These are phyloP conservation scores for Ottelia alismoides DNA, from an alignment of 106 monocot genomes.

Conservation along the genomic window DNA sequence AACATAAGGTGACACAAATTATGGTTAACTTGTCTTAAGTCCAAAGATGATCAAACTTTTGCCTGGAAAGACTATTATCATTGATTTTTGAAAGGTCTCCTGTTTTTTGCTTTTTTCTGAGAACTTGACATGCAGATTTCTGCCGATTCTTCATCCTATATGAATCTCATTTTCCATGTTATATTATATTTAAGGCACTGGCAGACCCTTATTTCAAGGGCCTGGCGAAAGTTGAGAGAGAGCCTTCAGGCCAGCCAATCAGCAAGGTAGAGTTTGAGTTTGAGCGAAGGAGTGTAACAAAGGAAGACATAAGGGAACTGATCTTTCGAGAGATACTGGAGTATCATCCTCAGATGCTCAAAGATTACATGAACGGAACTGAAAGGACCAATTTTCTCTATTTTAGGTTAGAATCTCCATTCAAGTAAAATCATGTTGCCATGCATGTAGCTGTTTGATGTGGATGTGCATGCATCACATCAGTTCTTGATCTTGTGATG, in stretches of 20 bases:
- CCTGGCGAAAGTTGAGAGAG: slow-evolving; percentile 66
- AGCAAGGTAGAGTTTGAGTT: slow-evolving; percentile 90
- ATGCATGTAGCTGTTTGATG: too few species aligned
- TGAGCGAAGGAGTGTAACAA: slow-evolving; percentile 61
- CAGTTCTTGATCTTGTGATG: not conserved
- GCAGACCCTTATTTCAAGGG: slow-evolving; percentile 77
- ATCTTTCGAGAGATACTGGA: slow-evolving; percentile 81
- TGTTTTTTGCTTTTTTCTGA: too few species aligned
- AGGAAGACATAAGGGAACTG: slow-evolving; percentile 71
- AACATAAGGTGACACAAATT: too few species aligned
- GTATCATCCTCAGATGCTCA: slow-evolving; percentile 77
- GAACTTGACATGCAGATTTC: too few species aligned
- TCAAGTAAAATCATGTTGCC: too few species aligned
- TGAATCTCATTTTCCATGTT: too few species aligned
- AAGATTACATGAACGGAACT: slow-evolving; percentile 63
- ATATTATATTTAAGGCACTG: slow-evolving; percentile 36
- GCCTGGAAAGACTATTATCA: too few species aligned
- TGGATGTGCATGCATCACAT: not conserved
- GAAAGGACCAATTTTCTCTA: slow-evolving; percentile 67
- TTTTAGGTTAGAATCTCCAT: slow-evolving; percentile 34
- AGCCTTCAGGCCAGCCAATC: slow-evolving; percentile 79
- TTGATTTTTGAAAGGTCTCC: too few species aligned
- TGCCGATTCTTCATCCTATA: too few species aligned
- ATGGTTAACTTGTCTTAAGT: too few species aligned
- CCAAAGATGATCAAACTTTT: too few species aligned